Evolutionary conservation across 768 basidiomycete species (phyloP).

Genomic region (Amanita pseudoporphyria): DNA sequence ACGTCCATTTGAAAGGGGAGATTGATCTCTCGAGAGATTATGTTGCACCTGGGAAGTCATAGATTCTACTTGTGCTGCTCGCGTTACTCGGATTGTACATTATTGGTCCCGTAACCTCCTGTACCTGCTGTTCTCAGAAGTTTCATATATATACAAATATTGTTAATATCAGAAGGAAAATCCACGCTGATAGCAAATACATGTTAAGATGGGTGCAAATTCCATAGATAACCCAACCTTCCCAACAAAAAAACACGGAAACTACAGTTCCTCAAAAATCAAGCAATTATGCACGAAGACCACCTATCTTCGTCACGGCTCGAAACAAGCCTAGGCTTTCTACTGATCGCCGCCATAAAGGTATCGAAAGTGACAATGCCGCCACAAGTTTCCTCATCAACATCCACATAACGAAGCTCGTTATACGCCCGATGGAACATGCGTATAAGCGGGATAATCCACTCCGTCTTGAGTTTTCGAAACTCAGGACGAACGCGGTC

Average conservation of each 20-base stretch:
- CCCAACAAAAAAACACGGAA: neutral
- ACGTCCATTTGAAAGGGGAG: slow-evolving; percentile 77
- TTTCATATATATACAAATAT: neutral
- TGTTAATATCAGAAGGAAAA: neutral
- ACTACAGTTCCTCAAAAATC: neutral
- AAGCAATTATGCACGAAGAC: slow-evolving; percentile 3
- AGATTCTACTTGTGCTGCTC: neutral
- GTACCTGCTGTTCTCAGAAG: neutral
- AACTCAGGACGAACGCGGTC: slow-evolving; percentile 6
- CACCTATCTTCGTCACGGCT: neutral
- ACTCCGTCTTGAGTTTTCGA: slow-evolving; percentile 4
- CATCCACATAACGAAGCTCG: slow-evolving; percentile 2
- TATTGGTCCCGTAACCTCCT: neutral
- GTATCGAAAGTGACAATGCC: slow-evolving; percentile 13
- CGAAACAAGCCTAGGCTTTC: slow-evolving; percentile 6
- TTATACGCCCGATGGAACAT: slow-evolving; percentile 4
- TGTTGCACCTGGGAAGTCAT: slow-evolving; percentile 27
- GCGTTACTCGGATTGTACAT: neutral
- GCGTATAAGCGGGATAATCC: slow-evolving; percentile 10
- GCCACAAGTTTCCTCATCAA: slow-evolving; percentile 9
- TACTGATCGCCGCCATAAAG: slow-evolving; percentile 12
- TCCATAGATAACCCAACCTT: neutral
- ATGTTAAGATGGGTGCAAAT: neutral
- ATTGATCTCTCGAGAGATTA: slow-evolving; percentile 81
- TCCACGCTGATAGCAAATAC: neutral